Evolutionary conservation across 108 stramenopile genomes (phyloP).

Genomic region (Cyclotella kingstonii): DNA sequence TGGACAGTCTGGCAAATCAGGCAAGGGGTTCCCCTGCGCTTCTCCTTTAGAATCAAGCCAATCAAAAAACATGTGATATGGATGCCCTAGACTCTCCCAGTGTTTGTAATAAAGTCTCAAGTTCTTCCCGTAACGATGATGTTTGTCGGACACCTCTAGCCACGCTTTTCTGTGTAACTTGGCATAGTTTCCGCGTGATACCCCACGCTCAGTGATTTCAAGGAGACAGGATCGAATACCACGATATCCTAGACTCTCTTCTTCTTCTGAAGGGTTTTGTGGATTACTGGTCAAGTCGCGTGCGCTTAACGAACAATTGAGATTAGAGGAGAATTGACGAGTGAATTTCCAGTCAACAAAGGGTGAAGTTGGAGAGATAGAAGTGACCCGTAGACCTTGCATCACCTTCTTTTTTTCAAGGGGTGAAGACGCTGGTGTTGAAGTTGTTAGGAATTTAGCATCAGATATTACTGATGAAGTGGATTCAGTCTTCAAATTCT

Average conservation of each 20-base stretch:
- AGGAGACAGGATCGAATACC: slow-evolving; percentile 76
- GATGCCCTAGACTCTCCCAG: slow-evolving; percentile 75
- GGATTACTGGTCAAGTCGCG: slow-evolving; percentile 12
- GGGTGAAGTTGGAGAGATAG: not conserved
- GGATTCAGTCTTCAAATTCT: slow-evolving; percentile 2
- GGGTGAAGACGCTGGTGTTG: slow-evolving; percentile 21
- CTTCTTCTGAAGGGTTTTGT: slow-evolving; percentile 1
- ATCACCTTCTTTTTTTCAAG: slow-evolving; percentile 3
- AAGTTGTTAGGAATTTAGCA: not conserved
- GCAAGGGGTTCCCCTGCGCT: slow-evolving; percentile 60
- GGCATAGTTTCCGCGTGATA: slow-evolving; percentile 73
- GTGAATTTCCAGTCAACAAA: slow-evolving; percentile 40
- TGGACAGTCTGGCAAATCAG: slow-evolving; percentile 69
- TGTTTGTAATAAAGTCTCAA: slow-evolving; percentile 86
- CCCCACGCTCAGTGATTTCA: slow-evolving; percentile 71
- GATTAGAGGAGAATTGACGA: slow-evolving; percentile 28
- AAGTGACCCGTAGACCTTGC: not conserved
- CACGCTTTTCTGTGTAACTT: slow-evolving; percentile 83
- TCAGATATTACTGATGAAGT: not conserved
- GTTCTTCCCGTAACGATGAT: slow-evolving; percentile 93
- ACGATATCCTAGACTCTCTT: slow-evolving; percentile 51
- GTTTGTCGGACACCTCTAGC: slow-evolving; percentile 88
- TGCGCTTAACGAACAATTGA: slow-evolving; percentile 5
- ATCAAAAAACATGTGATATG: slow-evolving; percentile 80
- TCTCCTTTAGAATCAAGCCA: slow-evolving; percentile 88